These are phyloP conservation scores for Helminthosporium solani DNA, from an alignment of 2,329 filamentous ascomycete species.

Conservation along the genomic window DNA sequence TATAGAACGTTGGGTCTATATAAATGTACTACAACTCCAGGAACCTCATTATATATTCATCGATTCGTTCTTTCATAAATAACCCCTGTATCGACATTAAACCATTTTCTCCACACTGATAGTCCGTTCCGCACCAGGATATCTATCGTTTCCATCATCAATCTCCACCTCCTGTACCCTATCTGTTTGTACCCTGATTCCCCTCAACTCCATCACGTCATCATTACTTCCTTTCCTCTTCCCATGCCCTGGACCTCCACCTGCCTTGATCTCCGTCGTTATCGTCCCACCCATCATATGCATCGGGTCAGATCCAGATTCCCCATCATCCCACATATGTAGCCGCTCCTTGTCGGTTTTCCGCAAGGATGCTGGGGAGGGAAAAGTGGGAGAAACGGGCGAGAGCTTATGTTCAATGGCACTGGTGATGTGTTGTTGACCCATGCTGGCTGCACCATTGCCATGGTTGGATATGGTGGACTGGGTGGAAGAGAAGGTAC, in stretches of 20 bases:
- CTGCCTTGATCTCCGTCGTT: conserved; percentile 7
- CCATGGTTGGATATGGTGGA: not conserved
- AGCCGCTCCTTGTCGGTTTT: not conserved
- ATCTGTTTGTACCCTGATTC: conserved; percentile 18
- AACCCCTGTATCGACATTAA: not conserved
- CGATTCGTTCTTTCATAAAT: no score
- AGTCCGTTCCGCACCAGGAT: conserved; percentile 2
- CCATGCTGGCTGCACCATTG: not conserved
- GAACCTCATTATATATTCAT: no score
- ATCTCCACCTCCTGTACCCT: conserved; percentile 15
- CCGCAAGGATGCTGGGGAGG: not conserved
- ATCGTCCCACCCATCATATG: conserved; percentile 1
- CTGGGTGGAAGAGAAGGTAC: not conserved
- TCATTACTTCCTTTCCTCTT: conserved; percentile 7
- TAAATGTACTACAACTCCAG: not conserved
- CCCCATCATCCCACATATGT: not conserved
- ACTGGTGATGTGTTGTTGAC: not conserved
- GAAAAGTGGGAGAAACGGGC: not conserved
- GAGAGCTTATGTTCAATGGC: not conserved
- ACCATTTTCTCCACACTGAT: conserved; percentile 14
- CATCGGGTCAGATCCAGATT: not conserved
- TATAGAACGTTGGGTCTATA: no score
- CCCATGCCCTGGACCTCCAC: not conserved
- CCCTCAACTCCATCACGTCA: conserved; percentile 19
- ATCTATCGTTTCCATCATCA: conserved; percentile 4